These are phyloP conservation scores for Mycena vitilis DNA, from an alignment of 768 basidiomycete species.

Conservation along the genomic window DNA sequence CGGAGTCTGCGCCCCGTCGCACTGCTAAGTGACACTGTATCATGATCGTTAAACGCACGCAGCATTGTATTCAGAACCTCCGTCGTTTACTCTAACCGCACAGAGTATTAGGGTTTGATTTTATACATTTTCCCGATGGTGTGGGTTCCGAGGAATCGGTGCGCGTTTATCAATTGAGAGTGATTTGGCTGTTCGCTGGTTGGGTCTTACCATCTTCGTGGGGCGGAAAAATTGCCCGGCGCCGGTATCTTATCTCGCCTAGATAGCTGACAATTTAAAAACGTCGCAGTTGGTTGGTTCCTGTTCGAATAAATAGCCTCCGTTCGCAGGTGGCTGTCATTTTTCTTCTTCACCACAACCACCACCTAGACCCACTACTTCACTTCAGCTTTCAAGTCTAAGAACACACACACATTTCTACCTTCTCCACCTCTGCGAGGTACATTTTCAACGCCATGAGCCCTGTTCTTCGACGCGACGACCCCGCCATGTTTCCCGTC, in stretches of 20 bases:
- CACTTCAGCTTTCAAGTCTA: conserved; percentile 3
- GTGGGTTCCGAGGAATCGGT: background rate
- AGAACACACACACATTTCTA: conserved; percentile 18
- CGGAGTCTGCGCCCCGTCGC: background rate
- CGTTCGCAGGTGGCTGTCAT: background rate
- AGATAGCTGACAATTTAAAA: too few species aligned
- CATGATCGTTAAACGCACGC: background rate
- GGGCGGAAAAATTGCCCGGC: background rate
- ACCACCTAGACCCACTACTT: conserved; percentile 1
- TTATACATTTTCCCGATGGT: background rate
- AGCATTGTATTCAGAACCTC: conserved; percentile 3
- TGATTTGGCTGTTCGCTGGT: background rate
- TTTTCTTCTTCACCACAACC: background rate
- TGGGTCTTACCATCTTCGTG: background rate
- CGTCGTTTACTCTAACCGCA: background rate
- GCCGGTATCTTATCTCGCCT: background rate
- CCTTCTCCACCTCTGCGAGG: conserved; percentile 28
- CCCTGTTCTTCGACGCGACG: conserved; percentile 20
- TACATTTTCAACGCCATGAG: conserved; percentile 23
- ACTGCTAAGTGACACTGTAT: background rate
- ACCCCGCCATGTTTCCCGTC: conserved; percentile 14
- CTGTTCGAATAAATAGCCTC: background rate
- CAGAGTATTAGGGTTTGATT: background rate
- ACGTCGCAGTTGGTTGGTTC: too few species aligned
- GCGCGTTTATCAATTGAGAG: background rate